Base-by-base conservation (phyloP, 345 rosid species). In the Brassica carinata region DNA sequence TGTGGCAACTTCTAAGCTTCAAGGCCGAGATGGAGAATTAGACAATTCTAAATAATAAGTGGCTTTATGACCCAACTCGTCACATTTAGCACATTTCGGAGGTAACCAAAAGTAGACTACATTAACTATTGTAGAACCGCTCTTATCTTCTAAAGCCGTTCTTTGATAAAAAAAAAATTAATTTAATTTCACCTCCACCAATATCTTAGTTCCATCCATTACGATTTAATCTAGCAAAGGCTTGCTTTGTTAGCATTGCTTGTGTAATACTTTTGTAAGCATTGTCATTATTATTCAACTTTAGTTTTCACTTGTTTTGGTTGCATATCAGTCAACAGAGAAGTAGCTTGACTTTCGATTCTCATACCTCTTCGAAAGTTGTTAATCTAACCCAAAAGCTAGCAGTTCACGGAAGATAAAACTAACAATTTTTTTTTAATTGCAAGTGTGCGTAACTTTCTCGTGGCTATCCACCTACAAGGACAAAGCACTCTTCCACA, bases 391-490 rank as follows among this genome's bases (percentile, higher is more conserved):
- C 10, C 43, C 43, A 36, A 36, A 36, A 36, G 43, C 43, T 36
- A 8, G 19, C 51, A 33, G 3, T 67, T 14, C 15, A 63, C 7
- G 19, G 5, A 7, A 30, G 33, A 36, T 36, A 23, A 2, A 19
- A 18, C n/a, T 30, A 31, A n/a, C 33, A 3, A 5, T 69, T 14
- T 70, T 62, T 34, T 45, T 45, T 1, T 8, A 8, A 36, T 53
- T 19, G 29, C 55, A 23, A 63, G 43, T 65, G 51, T 38, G 8
- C 13, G 45, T 45, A 67, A 67, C 78, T 79, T 79, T 73, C 82
- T 79, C 74, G 82, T 79, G 82, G 69, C 68, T 73, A 73, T 61
- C 78, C 64, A 79, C 78, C 67, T 67, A 30, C 69, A 59, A 30
- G 58, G 29, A 58, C n/a, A 73, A 67, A 72, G 63, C 69, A 73